Percentiles rank a stretch among this genome's conserved stretches.
Evolutionary conservation across 139 green algal species (phyloP).

Genomic region (Tetraselmis chui): DNA sequence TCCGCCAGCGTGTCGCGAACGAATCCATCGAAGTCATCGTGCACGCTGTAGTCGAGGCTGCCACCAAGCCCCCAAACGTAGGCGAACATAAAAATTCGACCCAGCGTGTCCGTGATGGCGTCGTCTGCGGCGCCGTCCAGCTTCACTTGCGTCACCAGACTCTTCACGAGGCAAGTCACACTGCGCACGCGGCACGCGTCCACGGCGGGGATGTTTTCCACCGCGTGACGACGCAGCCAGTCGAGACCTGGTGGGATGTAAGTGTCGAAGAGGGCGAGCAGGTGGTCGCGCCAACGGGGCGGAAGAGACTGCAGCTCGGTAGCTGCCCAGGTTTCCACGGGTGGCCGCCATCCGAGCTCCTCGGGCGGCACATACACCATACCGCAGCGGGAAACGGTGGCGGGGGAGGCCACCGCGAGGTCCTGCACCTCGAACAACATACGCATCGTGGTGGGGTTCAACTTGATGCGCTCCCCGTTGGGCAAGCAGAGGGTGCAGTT

Average conservation of each 20-base stretch:
- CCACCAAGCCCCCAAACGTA: conserved; percentile 68
- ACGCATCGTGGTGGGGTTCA: conserved; percentile 63
- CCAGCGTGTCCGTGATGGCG: conserved; percentile 19
- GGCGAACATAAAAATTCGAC: conserved; percentile 58
- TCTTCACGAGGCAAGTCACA: conserved; percentile 30
- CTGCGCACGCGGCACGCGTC: conserved; percentile 71
- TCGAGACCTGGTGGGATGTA: conserved; percentile 51
- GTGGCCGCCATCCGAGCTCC: conserved; percentile 54
- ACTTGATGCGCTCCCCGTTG: conserved; percentile 82
- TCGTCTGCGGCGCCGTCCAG: not conserved
- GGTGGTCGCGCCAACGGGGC: conserved; percentile 9
- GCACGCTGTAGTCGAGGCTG: conserved; percentile 35
- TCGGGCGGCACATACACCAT: conserved; percentile 74
- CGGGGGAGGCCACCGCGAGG: conserved; percentile 61
- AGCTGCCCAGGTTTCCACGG: conserved; percentile 48
- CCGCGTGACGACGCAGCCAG: conserved; percentile 46
- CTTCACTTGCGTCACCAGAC: conserved; percentile 6
- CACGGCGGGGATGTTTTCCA: conserved; percentile 57
- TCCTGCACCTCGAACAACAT: conserved; percentile 83
- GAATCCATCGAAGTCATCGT: conserved; percentile 56
- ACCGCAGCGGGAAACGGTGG: conserved; percentile 66
- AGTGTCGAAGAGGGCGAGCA: conserved; percentile 52
- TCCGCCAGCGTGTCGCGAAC: conserved; percentile 18
- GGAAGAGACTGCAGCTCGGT: conserved; percentile 19
- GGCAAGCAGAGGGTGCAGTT: conserved; percentile 77